phyloP scores from a whole-genome alignment of 495 filamentous ascomycete species.

The Penicillium bovifimosum region DNA sequence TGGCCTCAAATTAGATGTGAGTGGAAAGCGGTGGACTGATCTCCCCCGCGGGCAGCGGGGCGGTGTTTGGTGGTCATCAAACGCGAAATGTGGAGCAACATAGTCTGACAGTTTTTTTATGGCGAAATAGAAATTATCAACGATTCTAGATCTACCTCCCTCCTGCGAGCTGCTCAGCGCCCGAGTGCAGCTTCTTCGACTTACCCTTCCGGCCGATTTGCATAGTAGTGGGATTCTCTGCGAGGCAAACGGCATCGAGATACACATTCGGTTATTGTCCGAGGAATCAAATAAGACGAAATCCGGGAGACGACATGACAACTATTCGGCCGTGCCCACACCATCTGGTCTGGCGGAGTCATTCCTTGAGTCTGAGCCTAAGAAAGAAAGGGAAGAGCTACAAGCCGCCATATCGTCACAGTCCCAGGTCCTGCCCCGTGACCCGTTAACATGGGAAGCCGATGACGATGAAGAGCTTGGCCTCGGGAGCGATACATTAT shows the following conservation, averaged over 20 bases:
- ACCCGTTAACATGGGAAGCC: slow-evolving; percentile 45
- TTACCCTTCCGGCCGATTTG: slow-evolving; percentile 77
- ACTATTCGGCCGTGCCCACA: slow-evolving; percentile 49
- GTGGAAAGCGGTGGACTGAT: slow-evolving; percentile 12
- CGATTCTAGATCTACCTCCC: slow-evolving; percentile 64
- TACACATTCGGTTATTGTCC: slow-evolving; percentile 47
- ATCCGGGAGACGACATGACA: slow-evolving; percentile 1
- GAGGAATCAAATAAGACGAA: slow-evolving; percentile 20
- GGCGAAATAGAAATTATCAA: slow-evolving; percentile 60
- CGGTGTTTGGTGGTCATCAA: background rate
- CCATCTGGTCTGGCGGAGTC: slow-evolving; percentile 81
- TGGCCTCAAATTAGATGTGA: slow-evolving; percentile 65
- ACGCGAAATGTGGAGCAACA: background rate
- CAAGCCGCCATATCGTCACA: slow-evolving; percentile 69
- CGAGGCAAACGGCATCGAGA: slow-evolving; percentile 71
- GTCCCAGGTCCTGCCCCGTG: slow-evolving; percentile 40
- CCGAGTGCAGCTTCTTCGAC: slow-evolving; percentile 59
- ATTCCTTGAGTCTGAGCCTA: slow-evolving; percentile 77
- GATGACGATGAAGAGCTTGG: slow-evolving; percentile 59
- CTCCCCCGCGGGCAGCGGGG: slow-evolving; percentile 3
- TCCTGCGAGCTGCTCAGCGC: slow-evolving; percentile 65
- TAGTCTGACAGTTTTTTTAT: slow-evolving; percentile 13
- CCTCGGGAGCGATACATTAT: slow-evolving; percentile 66
- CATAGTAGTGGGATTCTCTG: slow-evolving; percentile 71
- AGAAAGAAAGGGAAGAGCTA: slow-evolving; percentile 66